Base-by-base conservation (phyloP, 2,329 filamentous ascomycete species). In the Aspergillus tubingensis region DNA sequence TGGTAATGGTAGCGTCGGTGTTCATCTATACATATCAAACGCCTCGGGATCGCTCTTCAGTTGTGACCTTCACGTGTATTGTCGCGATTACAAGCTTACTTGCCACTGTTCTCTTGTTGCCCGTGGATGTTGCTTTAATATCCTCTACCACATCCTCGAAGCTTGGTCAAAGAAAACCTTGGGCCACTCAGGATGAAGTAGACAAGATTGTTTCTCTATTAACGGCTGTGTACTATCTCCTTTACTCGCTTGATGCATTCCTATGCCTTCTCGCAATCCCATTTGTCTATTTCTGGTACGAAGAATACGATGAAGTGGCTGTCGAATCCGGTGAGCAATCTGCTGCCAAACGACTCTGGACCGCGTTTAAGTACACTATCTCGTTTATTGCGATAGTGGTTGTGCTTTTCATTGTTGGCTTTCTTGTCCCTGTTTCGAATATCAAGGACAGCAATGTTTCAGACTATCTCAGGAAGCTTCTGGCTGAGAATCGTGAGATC, bases 251-350 rank as follows among this genome's bases (percentile, higher is more conserved):
- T 67, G 95, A 99, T 76, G 91, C 92, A 1, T 75, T 97, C 5
- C 85, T 99, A 10, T 99, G 95, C 72, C 82, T 99, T 49, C 76
- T 98, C 17, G 85, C 96, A 48, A 90, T 98, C 19, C 95, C 95
- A 0, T 99, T 99, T 73, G 90, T 93, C 51, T 99, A 99, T 80
- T 99, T 99, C 76, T 97, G 90, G 87, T 95, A 96, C 72, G 95
- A 99, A 76, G 95, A 98, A 76, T 96, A 96, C 67, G 94, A 97
- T 70, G 92, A 97, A 78, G 88, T 94, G 19, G 92, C 92, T 62
- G 85, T 89, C 36, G 91, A 96, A 69, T 86, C 91, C 62, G 91
- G 91, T 32, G 87, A 86, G 30, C 88, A 93, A 73, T 89, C 90
- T 2, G 76, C 89, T 60, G 83, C 82, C 6, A 85, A 87, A 70